A percentile compares a stretch with the other conserved stretches of the same genome.
Conservation (phyloP, 2,329 filamentous ascomycete species). For the Lomentospora prolificans region DNA sequence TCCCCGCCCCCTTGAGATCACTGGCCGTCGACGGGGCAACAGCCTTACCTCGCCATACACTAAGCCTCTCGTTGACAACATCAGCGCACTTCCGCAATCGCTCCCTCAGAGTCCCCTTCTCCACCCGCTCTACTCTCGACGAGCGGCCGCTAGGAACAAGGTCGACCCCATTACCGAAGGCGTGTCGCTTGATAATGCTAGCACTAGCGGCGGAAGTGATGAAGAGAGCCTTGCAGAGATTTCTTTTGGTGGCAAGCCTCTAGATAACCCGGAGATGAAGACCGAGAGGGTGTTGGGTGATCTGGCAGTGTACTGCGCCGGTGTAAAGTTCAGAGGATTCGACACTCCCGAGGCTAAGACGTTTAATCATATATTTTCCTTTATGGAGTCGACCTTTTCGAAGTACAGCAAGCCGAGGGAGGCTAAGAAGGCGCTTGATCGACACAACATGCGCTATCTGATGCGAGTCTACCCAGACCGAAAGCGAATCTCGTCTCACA, state of each 20-base stretch:
- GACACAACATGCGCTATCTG: conserved; percentile 83
- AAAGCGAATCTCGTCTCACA: conserved; percentile 74
- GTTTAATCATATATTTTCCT: conserved; percentile 92
- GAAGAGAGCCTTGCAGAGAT: conserved; percentile 69
- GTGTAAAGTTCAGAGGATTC: conserved; percentile 77
- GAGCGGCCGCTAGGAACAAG: conserved; percentile 37
- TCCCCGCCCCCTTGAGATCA: conserved; percentile 28
- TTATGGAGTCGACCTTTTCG: conserved; percentile 82
- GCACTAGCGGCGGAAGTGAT: conserved; percentile 5
- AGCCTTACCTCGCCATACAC: conserved; percentile 70
- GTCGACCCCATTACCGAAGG: conserved; percentile 50
- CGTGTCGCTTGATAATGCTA: conserved; percentile 1
- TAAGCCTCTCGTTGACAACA: conserved; percentile 43
- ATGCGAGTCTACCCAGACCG: conserved; percentile 91
- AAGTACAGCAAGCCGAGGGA: conserved; percentile 67
- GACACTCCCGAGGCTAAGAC: conserved; percentile 67
- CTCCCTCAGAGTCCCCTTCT: conserved; percentile 45
- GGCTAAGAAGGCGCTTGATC: conserved; percentile 67
- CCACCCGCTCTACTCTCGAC: conserved; percentile 40
- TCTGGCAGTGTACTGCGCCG: conserved; percentile 67
- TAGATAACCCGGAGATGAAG: conserved; percentile 61
- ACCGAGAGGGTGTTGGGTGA: conserved; percentile 76
- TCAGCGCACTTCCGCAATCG: conserved; percentile 38
- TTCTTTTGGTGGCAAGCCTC: conserved; percentile 47
- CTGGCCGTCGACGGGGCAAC: conserved; percentile 45